phyloP scores from a whole-genome alignment of 768 basidiomycete genomes.

The Collybia sp. region DNA sequence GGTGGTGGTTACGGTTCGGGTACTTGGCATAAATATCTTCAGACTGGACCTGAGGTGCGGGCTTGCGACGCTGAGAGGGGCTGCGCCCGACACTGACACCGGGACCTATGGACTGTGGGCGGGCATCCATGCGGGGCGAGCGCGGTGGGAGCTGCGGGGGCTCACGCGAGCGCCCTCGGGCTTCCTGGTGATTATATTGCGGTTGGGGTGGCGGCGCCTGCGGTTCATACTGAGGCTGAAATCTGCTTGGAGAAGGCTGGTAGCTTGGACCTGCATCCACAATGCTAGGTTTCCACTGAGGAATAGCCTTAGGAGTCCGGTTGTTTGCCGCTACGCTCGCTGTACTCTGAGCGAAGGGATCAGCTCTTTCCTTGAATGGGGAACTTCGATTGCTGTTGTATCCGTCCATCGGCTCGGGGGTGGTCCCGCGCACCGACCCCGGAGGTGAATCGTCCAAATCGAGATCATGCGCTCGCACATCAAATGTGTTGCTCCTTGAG shows the following conservation, averaged over 20 bases:
- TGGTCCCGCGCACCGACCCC: conserved; percentile 3
- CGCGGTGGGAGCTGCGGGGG: conserved; percentile 2
- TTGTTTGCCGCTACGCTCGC: too few relatives aligned
- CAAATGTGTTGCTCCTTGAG: conserved; percentile 1
- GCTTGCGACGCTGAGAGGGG: conserved; percentile 4
- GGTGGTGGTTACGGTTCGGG: not conserved
- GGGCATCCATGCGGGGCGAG: not conserved
- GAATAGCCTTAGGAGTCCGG: not conserved
- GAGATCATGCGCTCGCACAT: not conserved
- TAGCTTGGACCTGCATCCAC: not conserved
- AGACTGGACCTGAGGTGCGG: too few relatives aligned
- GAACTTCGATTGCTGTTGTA: not conserved
- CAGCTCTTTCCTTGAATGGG: too few relatives aligned
- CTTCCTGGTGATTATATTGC: not conserved
- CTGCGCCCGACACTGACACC: not conserved
- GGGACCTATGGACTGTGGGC: not conserved
- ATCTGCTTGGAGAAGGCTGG: not conserved
- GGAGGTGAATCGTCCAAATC: conserved; percentile 15
- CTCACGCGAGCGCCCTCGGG: not conserved
- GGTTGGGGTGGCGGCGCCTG: not conserved
- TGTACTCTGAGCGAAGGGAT: too few relatives aligned
- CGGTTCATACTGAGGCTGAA: conserved; percentile 4
- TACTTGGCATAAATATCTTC: too few relatives aligned
- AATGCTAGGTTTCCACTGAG: not conserved
- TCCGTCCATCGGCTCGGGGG: not conserved